A percentile compares a stretch with the other conserved stretches of the same genome.
phyloP scores from a whole-genome alignment of 148 eudicot species.

The Rhododendron kiyosumense region DNA sequence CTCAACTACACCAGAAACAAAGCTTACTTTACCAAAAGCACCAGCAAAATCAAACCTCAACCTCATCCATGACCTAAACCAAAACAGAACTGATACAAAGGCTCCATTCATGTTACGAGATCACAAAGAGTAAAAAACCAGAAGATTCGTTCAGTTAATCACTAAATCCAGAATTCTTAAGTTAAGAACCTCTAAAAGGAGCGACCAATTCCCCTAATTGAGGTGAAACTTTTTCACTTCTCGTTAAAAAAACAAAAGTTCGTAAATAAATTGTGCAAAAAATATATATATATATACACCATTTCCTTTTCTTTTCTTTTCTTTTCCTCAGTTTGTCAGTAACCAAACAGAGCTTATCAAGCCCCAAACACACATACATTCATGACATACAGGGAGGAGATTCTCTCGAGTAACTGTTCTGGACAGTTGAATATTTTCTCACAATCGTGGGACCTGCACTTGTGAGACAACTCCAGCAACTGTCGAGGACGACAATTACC shows the following conservation, averaged over 20 bases:
- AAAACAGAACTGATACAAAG: not conserved
- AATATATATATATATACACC: too few species aligned
- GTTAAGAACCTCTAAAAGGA: not conserved
- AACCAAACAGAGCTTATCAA: not conserved
- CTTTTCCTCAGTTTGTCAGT: not conserved
- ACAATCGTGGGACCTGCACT: not conserved
- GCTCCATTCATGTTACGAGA: not conserved
- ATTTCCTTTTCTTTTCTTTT: not conserved
- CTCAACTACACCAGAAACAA: conserved; percentile 12
- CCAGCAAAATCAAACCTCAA: conserved; percentile 4
- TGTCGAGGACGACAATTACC: not conserved
- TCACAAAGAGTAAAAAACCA: not conserved
- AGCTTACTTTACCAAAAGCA: conserved; percentile 24
- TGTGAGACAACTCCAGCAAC: not conserved
- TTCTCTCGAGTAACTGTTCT: not conserved
- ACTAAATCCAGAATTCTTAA: not conserved
- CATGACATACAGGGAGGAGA: not conserved
- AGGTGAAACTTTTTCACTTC: not conserved
- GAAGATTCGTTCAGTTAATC: not conserved
- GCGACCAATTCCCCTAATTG: not conserved
- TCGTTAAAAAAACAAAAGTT: not conserved
- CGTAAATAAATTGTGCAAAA: not conserved
- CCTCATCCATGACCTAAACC: not conserved
- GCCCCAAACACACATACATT: not conserved
- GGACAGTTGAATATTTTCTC: not conserved